phyloP scores from a whole-genome alignment of 352 stramenopile species.

The Phytophthora fragariaefolia region DNA sequence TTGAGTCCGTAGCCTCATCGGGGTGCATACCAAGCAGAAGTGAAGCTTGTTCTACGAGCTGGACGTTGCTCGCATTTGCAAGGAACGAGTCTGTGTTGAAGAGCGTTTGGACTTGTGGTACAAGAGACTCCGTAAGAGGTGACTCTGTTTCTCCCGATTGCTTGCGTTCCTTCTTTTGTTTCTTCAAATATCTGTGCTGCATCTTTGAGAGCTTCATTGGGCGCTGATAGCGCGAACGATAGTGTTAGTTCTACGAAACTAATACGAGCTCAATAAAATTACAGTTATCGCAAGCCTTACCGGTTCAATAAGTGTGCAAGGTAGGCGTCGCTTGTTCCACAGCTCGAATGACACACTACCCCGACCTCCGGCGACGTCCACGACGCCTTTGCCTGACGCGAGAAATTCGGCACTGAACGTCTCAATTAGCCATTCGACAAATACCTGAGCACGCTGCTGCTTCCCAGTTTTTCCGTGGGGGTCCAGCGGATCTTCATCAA shows the following conservation, averaged over 20 bases:
- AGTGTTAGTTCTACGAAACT: conserved; percentile 14
- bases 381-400: conserved; percentile 55
- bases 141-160: conserved; percentile 15
- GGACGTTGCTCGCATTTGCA: conserved; percentile 45
- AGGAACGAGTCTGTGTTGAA: conserved; percentile 75
- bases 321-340: conserved; percentile 79
- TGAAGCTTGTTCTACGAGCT: conserved; percentile 76
- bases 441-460: conserved; percentile 70
- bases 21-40: conserved; percentile 94
- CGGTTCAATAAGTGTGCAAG: conserved; percentile 82
- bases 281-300: conserved; percentile 39
- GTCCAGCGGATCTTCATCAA: conserved; percentile 68
- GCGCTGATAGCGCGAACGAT: conserved; percentile 43
- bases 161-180: conserved; percentile 50
- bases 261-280: neutral
- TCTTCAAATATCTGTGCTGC: conserved; percentile 80
- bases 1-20: conserved; percentile 95
- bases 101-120: conserved; percentile 66
- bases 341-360: conserved; percentile 88
- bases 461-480: conserved; percentile 79
- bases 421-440: conserved; percentile 79
- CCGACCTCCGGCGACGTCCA: conserved; percentile 85
- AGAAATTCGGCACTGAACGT: conserved; percentile 67
- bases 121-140: conserved; percentile 41
- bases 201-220: conserved; percentile 73